Evolutionary conservation across 1,284 basidiomycete genomes (phyloP).

Genomic region (Gymnopus androsaceus): DNA sequence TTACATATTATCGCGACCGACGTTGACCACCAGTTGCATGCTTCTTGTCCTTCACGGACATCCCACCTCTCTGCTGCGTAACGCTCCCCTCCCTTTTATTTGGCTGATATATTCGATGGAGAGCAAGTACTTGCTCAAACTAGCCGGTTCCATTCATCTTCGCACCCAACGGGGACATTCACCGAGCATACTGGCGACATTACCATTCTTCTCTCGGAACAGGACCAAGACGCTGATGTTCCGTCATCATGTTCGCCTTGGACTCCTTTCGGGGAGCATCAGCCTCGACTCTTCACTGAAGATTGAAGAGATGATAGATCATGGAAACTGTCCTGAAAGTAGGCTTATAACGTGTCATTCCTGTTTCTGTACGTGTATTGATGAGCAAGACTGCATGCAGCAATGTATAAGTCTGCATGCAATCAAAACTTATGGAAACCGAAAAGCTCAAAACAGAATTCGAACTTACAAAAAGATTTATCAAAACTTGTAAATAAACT

Average conservation of each 20-base stretch:
- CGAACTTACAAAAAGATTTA: too few relatives aligned
- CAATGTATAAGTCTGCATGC: too few relatives aligned
- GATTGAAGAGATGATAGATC: conserved; percentile 3
- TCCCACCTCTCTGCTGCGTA: too few relatives aligned
- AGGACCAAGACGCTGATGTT: conserved; percentile 7
- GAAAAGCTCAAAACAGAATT: too few relatives aligned
- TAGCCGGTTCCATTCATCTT: not conserved
- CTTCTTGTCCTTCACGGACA: conserved; percentile 3
- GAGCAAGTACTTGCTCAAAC: conserved; percentile 13
- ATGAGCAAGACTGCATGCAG: not conserved
- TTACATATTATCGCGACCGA: too few relatives aligned
- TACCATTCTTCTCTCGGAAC: conserved; percentile 5
- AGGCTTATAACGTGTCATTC: not conserved
- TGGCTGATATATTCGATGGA: not conserved
- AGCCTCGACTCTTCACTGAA: conserved; percentile 1
- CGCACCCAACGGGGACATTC: conserved; percentile 10
- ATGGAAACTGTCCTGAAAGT: conserved; percentile 11
- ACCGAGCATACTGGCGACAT: conserved; percentile 7
- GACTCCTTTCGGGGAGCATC: conserved; percentile 10
- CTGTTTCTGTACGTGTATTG: not conserved
- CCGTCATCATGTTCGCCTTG: conserved; percentile 13
- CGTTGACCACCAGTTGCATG: conserved; percentile 1
- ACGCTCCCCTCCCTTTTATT: conserved; percentile 10
- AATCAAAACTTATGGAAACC: too few relatives aligned
- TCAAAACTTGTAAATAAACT: too few relatives aligned